Percentiles rank a stretch among this genome's conserved stretches.
These are phyloP conservation scores for Xylariaceae sp. DNA, from an alignment of 2,329 filamentous ascomycete genomes.

Conservation along the genomic window DNA sequence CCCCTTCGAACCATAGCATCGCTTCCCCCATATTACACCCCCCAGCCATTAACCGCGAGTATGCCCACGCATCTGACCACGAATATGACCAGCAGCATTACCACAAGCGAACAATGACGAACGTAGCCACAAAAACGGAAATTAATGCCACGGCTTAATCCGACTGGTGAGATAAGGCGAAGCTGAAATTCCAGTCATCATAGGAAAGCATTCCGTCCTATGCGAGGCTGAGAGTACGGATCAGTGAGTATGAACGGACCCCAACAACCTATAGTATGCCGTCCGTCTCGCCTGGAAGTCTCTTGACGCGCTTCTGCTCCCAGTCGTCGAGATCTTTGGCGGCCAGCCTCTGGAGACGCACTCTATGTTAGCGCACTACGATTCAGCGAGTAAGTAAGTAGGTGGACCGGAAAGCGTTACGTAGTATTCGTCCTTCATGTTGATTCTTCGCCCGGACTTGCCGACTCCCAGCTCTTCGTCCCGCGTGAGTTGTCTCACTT, in stretches of 20 bases:
- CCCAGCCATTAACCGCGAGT: too few species aligned
- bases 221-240: neutral
- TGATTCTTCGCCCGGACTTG: slow-evolving; percentile 63
- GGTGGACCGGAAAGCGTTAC: slow-evolving; percentile 44
- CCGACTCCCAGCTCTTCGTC: slow-evolving; percentile 84
- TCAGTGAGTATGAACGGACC: neutral
- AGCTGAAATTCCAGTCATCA: too few species aligned
- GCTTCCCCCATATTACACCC: too few species aligned
- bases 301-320: slow-evolving; percentile 92
- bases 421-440: slow-evolving; percentile 82
- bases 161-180: too few species aligned
- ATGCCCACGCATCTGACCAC: too few species aligned
- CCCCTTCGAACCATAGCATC: too few species aligned
- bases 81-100: too few species aligned
- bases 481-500: slow-evolving; percentile 75
- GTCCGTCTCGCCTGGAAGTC: slow-evolving; percentile 84
- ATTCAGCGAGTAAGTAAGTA: neutral
- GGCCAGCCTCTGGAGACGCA: slow-evolving; percentile 58
- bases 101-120: too few species aligned
- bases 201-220: neutral
- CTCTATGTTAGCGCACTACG: slow-evolving; percentile 9
- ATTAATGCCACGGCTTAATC: too few species aligned
- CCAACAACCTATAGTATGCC: slow-evolving; percentile 57
- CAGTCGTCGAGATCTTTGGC: slow-evolving; percentile 91
- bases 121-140: too few species aligned